These are phyloP conservation scores for Gossypium anomalum DNA, from an alignment of 345 rosid species.

Conservation along the genomic window DNA sequence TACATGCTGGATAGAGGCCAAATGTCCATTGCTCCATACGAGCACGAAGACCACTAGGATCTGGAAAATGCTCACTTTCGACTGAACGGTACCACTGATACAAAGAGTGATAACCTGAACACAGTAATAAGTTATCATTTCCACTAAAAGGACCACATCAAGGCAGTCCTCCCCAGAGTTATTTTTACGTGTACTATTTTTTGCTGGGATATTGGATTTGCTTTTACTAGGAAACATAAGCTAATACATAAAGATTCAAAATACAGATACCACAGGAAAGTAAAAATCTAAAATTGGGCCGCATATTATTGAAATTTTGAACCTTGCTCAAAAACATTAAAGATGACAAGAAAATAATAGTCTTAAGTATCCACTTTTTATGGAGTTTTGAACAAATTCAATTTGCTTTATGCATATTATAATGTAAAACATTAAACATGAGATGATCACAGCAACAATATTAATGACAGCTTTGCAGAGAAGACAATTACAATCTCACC, in stretches of 20 bases:
- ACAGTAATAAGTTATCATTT: slow-evolving; percentile 7
- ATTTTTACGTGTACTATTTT: not conserved
- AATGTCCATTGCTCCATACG: slow-evolving; percentile 97
- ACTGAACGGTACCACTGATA: slow-evolving; percentile 95
- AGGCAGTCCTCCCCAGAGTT: not conserved
- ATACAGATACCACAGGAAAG: not conserved
- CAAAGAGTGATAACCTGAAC: slow-evolving; percentile 84
- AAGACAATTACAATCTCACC: slow-evolving; percentile 37
- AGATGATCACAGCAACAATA: not conserved
- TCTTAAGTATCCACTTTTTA: not conserved
- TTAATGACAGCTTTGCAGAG: not conserved
- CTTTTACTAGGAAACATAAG: not conserved
- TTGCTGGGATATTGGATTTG: not conserved
- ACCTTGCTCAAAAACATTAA: not conserved
- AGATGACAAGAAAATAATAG: not conserved
- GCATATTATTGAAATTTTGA: not conserved
- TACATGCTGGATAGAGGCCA: slow-evolving; percentile 98
- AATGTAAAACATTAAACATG: not conserved
- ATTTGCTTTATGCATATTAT: not conserved
- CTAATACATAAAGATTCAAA: not conserved
- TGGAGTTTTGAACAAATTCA: not conserved
- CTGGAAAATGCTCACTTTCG: slow-evolving; percentile 95
- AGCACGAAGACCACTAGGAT: slow-evolving; percentile 95
- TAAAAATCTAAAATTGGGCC: not conserved
- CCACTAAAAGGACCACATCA: slow-evolving; percentile 8